These are phyloP conservation scores for Pseudohyphozyma bogoriensis DNA, from an alignment of 768 basidiomycete genomes.

Conservation along the genomic window DNA sequence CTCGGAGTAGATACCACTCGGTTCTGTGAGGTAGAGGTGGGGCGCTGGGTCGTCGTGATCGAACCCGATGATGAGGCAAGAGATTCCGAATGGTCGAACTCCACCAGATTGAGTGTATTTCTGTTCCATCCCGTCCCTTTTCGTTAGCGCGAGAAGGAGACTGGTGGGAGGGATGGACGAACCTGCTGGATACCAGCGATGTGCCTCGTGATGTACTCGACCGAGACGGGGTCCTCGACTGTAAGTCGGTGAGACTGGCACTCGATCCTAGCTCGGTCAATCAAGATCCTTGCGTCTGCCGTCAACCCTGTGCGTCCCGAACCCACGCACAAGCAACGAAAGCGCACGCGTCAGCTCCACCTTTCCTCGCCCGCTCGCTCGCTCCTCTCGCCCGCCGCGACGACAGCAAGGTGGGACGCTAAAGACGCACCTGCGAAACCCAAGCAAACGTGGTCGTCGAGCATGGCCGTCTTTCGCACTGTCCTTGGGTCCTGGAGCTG, in stretches of 20 bases:
- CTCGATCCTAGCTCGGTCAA: slow-evolving; percentile 95
- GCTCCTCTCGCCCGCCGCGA: not conserved
- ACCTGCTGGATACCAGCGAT: slow-evolving; percentile 99
- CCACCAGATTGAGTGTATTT: slow-evolving; percentile 98
- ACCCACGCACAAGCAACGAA: too few relatives aligned
- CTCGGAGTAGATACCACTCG: slow-evolving; percentile 91
- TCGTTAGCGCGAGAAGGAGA: not conserved
- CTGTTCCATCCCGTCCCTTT: slow-evolving; percentile 40
- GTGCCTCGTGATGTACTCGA: slow-evolving; percentile 96
- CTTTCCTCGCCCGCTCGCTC: not conserved
- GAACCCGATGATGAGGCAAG: slow-evolving; percentile 91
- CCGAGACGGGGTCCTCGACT: slow-evolving; percentile 94
- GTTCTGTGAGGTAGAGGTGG: slow-evolving; percentile 90
- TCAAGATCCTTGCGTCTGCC: slow-evolving; percentile 92
- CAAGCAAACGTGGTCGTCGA: slow-evolving; percentile 93
- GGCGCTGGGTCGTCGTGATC: slow-evolving; percentile 79
- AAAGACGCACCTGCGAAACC: slow-evolving; percentile 78
- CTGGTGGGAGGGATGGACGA: slow-evolving; percentile 21
- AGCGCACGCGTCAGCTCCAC: not conserved
- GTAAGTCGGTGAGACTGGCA: slow-evolving; percentile 95
- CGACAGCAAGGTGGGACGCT: not conserved
- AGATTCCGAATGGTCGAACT: slow-evolving; percentile 95
- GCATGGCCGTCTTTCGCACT: slow-evolving; percentile 93
- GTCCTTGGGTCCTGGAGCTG: slow-evolving; percentile 98
- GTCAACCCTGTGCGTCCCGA: slow-evolving; percentile 59